Base-by-base conservation (phyloP, 495 filamentous ascomycete genomes). In the Aspergillus homomorphus region DNA sequence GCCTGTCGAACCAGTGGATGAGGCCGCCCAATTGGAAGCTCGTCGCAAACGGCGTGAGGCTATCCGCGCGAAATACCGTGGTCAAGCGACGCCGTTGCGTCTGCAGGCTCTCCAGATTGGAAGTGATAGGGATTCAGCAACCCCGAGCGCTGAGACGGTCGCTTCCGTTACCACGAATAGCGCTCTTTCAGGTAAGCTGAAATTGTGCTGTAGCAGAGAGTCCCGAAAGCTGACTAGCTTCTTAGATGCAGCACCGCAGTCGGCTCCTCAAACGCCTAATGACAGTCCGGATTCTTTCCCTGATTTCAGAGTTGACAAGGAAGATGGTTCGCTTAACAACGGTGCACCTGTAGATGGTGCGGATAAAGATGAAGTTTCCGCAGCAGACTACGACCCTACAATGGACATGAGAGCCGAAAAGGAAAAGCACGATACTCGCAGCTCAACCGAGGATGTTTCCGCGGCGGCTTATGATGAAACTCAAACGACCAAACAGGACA, bases 371-470 rank as follows among this genome's bases (percentile, higher is more conserved):
- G 91, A 89, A 16, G 90, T 89, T 44, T 97, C 93, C 41, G 94
- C 94, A 51, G 94, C 94, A 63, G 91, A 97, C 66, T 97, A 98
- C 73, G 92, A 97, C 68, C 95, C 94, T 0, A 96, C 89, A 4
- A 74, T 84, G 64, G 94, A 98, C 69, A 95, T 96, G 89, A 84
- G 86, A 71, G 90, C 96, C 71, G 93, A 98, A 66, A 82, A 85
- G 61, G 77, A 86, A 51, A 84, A 89, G 53, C 84, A 91, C 61
- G 85, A 86, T 63, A 76, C 82, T 51, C 82, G 85, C 53, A 80
- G 84, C 56, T 73, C 78, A 15, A 72, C 75, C 43, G 79, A 83
- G 14, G 78, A 84, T 7, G 68, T 87, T 23, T 78, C 84, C n/a
- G 80, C 86, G 26, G 70, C 69, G 43, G 74, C 77, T 22, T 87